A percentile compares a stretch with the other conserved stretches of the same genome.
phyloP scores from a whole-genome alignment of 2,329 filamentous ascomycete genomes.

The Venturia pyrina region DNA sequence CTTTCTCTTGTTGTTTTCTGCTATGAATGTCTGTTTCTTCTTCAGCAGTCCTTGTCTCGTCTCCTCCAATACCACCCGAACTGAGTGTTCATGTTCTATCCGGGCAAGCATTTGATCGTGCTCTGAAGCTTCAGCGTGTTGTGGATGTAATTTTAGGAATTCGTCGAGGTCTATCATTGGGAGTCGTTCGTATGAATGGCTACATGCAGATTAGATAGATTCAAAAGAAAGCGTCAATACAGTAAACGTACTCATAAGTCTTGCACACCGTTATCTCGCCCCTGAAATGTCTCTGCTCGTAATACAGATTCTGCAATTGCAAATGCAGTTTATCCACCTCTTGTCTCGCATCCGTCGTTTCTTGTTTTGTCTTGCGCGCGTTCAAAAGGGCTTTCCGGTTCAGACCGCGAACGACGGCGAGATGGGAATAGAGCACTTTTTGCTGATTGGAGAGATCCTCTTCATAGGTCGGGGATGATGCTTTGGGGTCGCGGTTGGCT shows the following conservation, averaged over 20 bases:
- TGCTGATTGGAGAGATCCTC: background rate
- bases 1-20: conserved; percentile 83
- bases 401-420: conserved; percentile 70
- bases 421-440: conserved; percentile 18
- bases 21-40: conserved; percentile 58
- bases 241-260: conserved; percentile 66
- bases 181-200: conserved; percentile 78
- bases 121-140: conserved; percentile 61
- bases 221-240: conserved; percentile 13
- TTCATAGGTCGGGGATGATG: background rate
- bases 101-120: conserved; percentile 79
- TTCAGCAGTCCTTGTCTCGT: conserved; percentile 55
- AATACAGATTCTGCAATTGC: conserved; percentile 90
- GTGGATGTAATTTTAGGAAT: conserved; percentile 67
- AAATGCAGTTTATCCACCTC: conserved; percentile 88
- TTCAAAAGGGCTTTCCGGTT: conserved; percentile 74
- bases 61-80: conserved; percentile 77
- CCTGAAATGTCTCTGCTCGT: conserved; percentile 83
- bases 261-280: conserved; percentile 88
- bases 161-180: conserved; percentile 76
- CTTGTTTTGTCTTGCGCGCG: conserved; percentile 74
- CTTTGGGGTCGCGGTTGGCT: background rate
- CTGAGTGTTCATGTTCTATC: conserved; percentile 80
- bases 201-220: conserved; percentile 28
- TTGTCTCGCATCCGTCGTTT: conserved; percentile 76